Conservation (phyloP, 352 stramenopile genomes). For the Elongisporangium prolatum region DNA sequence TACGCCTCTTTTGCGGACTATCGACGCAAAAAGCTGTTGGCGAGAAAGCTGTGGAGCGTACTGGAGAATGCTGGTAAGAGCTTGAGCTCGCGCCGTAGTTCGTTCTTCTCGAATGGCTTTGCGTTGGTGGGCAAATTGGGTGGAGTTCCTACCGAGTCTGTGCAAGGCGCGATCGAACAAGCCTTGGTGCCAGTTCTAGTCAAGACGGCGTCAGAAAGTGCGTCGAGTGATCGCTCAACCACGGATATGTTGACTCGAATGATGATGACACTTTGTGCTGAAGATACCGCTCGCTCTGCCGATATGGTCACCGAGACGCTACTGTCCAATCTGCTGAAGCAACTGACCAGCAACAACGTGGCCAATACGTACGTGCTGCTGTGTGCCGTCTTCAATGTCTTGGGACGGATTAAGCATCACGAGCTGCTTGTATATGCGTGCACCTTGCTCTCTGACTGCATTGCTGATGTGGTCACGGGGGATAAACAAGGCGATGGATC, state of each 20-base stretch:
- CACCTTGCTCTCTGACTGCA: slow-evolving; percentile 12
- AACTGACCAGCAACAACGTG: slow-evolving; percentile 12
- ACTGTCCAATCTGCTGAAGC: slow-evolving; percentile 8
- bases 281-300: background rate
- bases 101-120: slow-evolving; percentile 35
- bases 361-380: slow-evolving; percentile 14
- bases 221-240: background rate
- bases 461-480: slow-evolving; percentile 4
- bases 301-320: background rate
- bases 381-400: slow-evolving; percentile 21
- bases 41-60: slow-evolving; percentile 33
- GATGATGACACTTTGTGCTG: background rate
- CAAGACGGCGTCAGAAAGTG: slow-evolving; percentile 9
- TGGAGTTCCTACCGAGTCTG: background rate
- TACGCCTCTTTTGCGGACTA: slow-evolving; percentile 24
- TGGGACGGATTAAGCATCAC: slow-evolving; percentile 16
- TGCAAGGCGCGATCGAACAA: slow-evolving; percentile 7
- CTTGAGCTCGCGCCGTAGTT: background rate
- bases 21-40: slow-evolving; percentile 31
- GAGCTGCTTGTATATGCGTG: slow-evolving; percentile 11
- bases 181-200: slow-evolving; percentile 30
- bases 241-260: slow-evolving; percentile 18
- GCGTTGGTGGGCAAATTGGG: slow-evolving; percentile 7
- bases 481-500: background rate
- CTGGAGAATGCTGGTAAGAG: slow-evolving; percentile 13